phyloP scores from a whole-genome alignment of 371 early-diverging fungal genomes.

The Mortierella sp. region DNA sequence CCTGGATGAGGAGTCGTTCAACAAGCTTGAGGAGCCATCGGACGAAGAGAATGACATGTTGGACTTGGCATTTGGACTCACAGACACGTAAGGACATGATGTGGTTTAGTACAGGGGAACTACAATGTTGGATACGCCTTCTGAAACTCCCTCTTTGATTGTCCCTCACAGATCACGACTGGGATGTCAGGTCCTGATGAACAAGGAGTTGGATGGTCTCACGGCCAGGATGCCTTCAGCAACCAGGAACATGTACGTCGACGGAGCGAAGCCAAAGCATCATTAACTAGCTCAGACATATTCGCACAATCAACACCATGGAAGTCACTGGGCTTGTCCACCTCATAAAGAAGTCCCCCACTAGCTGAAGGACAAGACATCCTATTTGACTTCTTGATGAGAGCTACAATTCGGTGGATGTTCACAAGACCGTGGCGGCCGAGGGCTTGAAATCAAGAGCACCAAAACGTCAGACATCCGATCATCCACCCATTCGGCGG shows the following conservation, averaged over 20 bases:
- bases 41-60: conserved; percentile 99
- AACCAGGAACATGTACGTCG: conserved; percentile 96
- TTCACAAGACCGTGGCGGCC: too few relatives aligned
- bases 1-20: conserved; percentile 86
- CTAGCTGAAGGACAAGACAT: too few relatives aligned
- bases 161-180: conserved; percentile 82
- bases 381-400: too few relatives aligned
- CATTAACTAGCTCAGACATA: too few relatives aligned
- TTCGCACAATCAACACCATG: too few relatives aligned
- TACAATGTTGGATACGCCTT: too few relatives aligned
- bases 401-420: too few relatives aligned
- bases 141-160: background rate
- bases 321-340: too few relatives aligned
- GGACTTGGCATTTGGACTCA: conserved; percentile 97
- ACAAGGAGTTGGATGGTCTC: conserved; percentile 86
- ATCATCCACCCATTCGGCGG: too few relatives aligned
- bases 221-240: conserved; percentile 94
- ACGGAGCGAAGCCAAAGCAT: conserved; percentile 71
- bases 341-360: too few relatives aligned
- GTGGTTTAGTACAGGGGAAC: background rate
- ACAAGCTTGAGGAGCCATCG: conserved; percentile 90
- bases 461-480: too few relatives aligned
- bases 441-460: too few relatives aligned
- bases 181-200: conserved; percentile 96
- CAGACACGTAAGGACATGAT: conserved; percentile 82